Base-by-base conservation (phyloP, 306 rosid species). In the Hippophae rhamnoides region DNA sequence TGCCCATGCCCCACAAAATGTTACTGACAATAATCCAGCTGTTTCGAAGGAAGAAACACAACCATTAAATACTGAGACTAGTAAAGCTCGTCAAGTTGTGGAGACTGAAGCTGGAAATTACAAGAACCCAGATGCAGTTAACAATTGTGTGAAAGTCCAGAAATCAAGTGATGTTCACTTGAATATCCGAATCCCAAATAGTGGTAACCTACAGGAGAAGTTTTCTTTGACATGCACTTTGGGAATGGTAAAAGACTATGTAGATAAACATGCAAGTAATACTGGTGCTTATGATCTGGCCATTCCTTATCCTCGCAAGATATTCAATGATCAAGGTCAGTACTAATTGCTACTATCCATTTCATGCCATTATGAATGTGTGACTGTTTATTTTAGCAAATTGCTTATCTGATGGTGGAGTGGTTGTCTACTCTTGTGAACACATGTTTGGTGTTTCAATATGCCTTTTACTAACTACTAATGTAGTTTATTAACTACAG, bases 261-360 rank as follows among this genome's bases (percentile, higher is more conserved):
- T 82, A 7, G 78, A 75, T 58, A 52, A 70, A 49, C 72, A 71
- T 55, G 66, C 65, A 49, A 64, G 38, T 58, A 70, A 47, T 31
- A 9, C 70, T 57, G 82, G 78, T 54, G 38, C 73, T 44, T 82
- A 72, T 70, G 82, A 82, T 72, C 79, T 82, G 13, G 87, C 87
- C 58, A 60, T 78, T 62, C 84, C 87, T 50, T 82, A 82, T 58
- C 87, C 87, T 47, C 84, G 78, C 72, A 78, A 78, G 65, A 75
- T 82, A 11, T 82, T 73, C 72, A 61, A 48, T 18, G 64, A 48
- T 58, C 78, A 64, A 72, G 87, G 87, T 82, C 52, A 70, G 59
- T 50, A 43, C 13, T 69, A 9, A 31, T 54, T 67, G 54, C 58
- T 56, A 9, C 27, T 41, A 14, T 45, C 31, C 0, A 11, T 7